These are phyloP conservation scores for Tetracladium marchalianum DNA, from an alignment of 495 filamentous ascomycete species.

Conservation along the genomic window DNA sequence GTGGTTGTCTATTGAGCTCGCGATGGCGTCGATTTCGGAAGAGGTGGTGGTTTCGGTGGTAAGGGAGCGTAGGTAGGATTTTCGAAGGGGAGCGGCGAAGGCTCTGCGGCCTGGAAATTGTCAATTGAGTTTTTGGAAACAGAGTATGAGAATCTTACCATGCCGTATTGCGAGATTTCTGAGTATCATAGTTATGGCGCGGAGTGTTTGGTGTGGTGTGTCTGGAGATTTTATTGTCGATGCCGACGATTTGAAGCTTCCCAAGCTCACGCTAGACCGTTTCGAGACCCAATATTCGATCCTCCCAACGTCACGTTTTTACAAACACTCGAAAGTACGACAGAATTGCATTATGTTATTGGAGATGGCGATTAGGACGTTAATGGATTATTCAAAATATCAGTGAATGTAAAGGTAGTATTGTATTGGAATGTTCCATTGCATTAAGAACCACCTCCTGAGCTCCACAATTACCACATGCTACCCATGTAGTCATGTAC, in stretches of 20 bases:
- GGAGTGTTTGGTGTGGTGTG: too few relatives aligned
- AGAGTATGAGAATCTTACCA: slow-evolving; percentile 22
- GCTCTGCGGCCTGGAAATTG: slow-evolving; percentile 31
- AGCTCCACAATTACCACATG: background rate
- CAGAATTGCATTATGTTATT: too few relatives aligned
- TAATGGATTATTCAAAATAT: too few relatives aligned
- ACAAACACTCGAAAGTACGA: too few relatives aligned
- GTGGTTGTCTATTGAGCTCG: slow-evolving; percentile 8
- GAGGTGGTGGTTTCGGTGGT: slow-evolving; percentile 10
- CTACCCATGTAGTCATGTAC: too few relatives aligned
- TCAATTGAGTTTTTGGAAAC: slow-evolving; percentile 12
- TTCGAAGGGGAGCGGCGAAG: slow-evolving; percentile 29
- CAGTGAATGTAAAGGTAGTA: too few relatives aligned
- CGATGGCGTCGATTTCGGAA: slow-evolving; percentile 4
- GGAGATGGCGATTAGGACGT: too few relatives aligned
- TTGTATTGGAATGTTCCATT: background rate
- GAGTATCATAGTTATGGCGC: slow-evolving; percentile 34
- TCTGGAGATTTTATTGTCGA: too few relatives aligned
- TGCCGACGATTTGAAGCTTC: background rate
- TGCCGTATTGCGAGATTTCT: slow-evolving; percentile 39
- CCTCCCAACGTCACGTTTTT: too few relatives aligned
- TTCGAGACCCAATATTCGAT: too few relatives aligned
- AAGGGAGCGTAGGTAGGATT: slow-evolving; percentile 23
- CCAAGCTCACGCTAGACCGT: too few relatives aligned
- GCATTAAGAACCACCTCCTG: too few relatives aligned